phyloP scores from a whole-genome alignment of 345 rosid genomes.

The Clausena lansium region DNA sequence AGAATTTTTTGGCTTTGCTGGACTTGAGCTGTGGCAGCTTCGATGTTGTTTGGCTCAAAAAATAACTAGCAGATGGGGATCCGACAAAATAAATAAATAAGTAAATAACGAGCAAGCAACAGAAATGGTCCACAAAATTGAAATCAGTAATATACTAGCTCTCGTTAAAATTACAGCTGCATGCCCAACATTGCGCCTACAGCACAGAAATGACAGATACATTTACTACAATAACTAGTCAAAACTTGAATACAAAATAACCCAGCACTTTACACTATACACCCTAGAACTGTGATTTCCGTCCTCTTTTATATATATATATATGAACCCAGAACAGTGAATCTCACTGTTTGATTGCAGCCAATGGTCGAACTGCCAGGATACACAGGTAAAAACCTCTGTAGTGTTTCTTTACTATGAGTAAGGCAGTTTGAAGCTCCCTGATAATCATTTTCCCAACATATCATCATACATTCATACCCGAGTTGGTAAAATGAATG shows the following conservation, averaged over 20 bases:
- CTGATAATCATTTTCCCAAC: neutral
- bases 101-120: neutral
- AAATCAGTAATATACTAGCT: neutral
- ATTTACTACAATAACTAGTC: neutral
- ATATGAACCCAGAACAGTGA: constrained; percentile 6
- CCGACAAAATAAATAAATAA: too few species aligned
- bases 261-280: constrained; percentile 10
- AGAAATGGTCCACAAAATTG: neutral
- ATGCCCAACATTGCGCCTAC: neutral
- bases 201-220: neutral
- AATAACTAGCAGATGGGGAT: neutral
- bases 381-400: neutral
- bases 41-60: neutral
- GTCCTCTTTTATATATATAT: constrained; percentile 7
- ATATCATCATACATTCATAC: neutral
- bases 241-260: constrained; percentile 11
- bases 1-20: neutral
- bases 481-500: neutral
- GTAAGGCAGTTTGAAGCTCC: neutral
- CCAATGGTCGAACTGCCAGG: neutral
- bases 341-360: constrained; percentile 13
- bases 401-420: neutral
- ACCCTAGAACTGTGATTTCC: neutral
- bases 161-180: neutral
- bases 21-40: neutral